Evolutionary conservation across 75 land plant species (phyloP).

Genomic region (Sequoia sempervirens): DNA sequence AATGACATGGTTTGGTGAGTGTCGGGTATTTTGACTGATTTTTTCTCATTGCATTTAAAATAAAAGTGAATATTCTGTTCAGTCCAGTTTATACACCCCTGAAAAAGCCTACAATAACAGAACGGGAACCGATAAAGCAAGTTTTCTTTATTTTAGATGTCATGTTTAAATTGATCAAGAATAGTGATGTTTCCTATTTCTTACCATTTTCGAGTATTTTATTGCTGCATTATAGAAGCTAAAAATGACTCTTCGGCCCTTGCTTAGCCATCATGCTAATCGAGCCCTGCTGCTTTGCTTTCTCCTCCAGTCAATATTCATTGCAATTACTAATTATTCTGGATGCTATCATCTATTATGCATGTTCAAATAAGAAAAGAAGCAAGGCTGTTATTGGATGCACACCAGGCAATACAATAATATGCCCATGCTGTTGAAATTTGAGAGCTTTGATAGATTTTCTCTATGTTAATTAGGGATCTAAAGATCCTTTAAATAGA

Average conservation of each 20-base stretch:
- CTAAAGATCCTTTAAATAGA: too few species aligned
- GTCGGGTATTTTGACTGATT: neutral
- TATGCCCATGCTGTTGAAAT: too few species aligned
- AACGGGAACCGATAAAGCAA: neutral
- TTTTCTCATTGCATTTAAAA: neutral
- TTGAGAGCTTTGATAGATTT: too few species aligned
- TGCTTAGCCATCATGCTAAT: neutral
- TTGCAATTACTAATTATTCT: too few species aligned
- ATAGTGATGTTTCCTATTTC: neutral
- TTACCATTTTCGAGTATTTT: neutral
- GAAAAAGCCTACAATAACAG: neutral
- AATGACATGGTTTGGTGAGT: neutral
- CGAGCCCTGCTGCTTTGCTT: neutral
- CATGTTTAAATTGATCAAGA: neutral
- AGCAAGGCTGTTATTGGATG: too few species aligned
- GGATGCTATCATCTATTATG: too few species aligned
- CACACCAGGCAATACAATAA: too few species aligned
- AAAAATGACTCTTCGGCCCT: neutral
- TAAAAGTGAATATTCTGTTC: neutral
- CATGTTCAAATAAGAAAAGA: too few species aligned
- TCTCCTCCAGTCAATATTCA: neutral
- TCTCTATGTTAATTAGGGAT: too few species aligned
- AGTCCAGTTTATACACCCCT: neutral
- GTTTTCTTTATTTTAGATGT: neutral
- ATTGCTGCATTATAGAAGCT: neutral